Base-by-base conservation (phyloP, 2,329 filamentous ascomycete genomes). In the Podosphaera xanthii region DNA sequence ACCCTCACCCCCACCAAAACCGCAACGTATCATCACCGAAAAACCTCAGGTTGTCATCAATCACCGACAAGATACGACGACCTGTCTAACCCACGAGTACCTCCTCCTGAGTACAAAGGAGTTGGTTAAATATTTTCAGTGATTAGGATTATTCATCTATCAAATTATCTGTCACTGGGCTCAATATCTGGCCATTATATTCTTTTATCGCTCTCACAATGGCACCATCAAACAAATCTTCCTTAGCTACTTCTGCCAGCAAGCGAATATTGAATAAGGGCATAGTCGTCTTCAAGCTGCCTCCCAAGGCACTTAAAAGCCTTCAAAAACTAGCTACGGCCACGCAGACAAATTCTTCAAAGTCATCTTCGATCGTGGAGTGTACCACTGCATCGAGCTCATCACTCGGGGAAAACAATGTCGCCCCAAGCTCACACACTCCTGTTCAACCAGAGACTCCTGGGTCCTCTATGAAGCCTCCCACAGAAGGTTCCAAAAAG, bases 401-500 rank as follows among this genome's bases (percentile, higher is more conserved):
- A 57, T 73, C 75, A 36, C 77, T 75, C 64, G 74, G 73, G 59
- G 80, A 82, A 62, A 77, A 76, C 48, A 77, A 75, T 60, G 76
- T 77, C 62, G 78, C 81, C 65, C 82, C 81, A 33, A 79, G 75
- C 63, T 75, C 78, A 30, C 76, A 77, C 49, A 84, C 81, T 14
- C 80, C 80, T 12, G 76, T 73, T 31, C 71, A 76, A 48, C 76
- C 73, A 54, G 77, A 75, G 64, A 82, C 80, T 10, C 78, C 80
- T 5, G 76, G 72, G 33, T 74, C 78, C 33, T 10, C 35, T 12
- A 83, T 83, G 80, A 78, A 76, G 4, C 81, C 81, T 55, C 81
- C 80, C 42, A 70, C 71, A 53, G 78, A 81, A 59, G 81, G 76
- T 5, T 73, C 76, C 10, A 89, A 87, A 75, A 88, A 87, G 74